phyloP scores from a whole-genome alignment of 441 rosid species.

The Theobroma grandiflorum region DNA sequence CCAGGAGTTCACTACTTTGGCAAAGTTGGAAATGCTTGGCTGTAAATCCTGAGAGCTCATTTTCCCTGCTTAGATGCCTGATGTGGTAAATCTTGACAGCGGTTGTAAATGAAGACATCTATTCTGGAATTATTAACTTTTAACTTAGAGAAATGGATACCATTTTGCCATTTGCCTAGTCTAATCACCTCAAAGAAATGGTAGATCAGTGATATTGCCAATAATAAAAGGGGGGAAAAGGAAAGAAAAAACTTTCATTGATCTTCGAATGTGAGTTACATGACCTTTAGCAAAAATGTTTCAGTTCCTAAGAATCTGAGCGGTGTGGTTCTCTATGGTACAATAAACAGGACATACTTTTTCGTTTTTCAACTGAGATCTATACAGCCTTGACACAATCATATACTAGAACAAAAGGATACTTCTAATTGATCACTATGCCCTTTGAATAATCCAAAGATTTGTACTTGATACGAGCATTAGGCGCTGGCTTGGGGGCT shows the following conservation, averaged over 20 bases:
- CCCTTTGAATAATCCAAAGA: background rate
- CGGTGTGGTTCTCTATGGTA: constrained; percentile 33
- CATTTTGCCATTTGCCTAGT: background rate
- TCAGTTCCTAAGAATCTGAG: constrained; percentile 8
- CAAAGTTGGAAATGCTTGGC: background rate
- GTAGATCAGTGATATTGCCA: background rate
- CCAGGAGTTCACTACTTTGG: background rate
- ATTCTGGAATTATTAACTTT: background rate
- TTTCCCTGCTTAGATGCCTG: background rate
- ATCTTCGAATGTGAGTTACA: constrained; percentile 11
- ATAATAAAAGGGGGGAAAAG: background rate
- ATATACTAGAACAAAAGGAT: constrained; percentile 13
- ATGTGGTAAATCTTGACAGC: background rate
- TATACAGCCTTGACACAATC: constrained; percentile 13
- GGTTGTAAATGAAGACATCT: background rate
- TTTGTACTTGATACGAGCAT: constrained; percentile 5
- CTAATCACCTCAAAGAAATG: background rate
- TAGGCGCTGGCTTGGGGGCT: constrained; percentile 55
- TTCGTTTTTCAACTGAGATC: background rate
- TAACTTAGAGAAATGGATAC: background rate
- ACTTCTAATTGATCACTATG: background rate
- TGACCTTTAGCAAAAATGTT: constrained; percentile 6
- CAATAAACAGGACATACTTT: constrained; percentile 8
- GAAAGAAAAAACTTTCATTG: background rate
- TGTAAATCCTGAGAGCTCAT: background rate